Evolutionary conservation across 2,329 filamentous ascomycete genomes (phyloP), one percentile per base, ranked within the genome.

Genomic region (Fusarium concolor): DNA sequence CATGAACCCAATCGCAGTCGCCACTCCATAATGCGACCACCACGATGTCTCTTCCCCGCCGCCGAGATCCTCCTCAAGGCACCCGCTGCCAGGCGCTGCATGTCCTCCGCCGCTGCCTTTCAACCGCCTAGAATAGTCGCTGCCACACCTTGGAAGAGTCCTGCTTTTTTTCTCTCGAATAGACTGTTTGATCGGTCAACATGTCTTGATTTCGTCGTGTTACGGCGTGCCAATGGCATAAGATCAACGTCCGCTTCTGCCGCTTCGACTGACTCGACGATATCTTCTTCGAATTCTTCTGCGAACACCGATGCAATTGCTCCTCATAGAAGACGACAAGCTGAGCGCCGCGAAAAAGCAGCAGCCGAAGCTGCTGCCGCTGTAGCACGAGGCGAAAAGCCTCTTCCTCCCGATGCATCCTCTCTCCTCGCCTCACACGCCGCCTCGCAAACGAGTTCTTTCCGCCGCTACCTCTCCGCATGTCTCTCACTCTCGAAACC

Each of bases 401-500:
- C 79, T 28, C 77, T 85, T 4, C 82, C 84, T 15, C 80, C 81
- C 12, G 80, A 83, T 76, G 84, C 86, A 18, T 90, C 88, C 6
- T 85, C 87, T 6, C 78, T 84, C 17, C 83, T 90, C 22, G 83
- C 87, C 38, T 81, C 80, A 47, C 80, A 79, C 46, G 88, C 84
- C 56, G 85, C 82, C 45, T 79, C 79, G 47, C 84, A 83, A 55
- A 86, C 79, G 10, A 76, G 82, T 67, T 88, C 88, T 17, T 58
- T 87, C 52, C 86, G 86, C 24, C 92, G 94, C 58, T 86, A 88
- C 56, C 76, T 96, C 67, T 92, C 94, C 22, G 90, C 93, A 29
- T 93, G 93, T 74, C 90, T 99, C 67, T 92, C 96, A 26, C 89
- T 99, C 70, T 92, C 94, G n/a, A 99, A 99, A 78, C 96, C 96